Percentiles rank a stretch among this genome's conserved stretches.
Conservation (phyloP, 2,329 filamentous ascomycete species). For the Catunica adiposa region DNA sequence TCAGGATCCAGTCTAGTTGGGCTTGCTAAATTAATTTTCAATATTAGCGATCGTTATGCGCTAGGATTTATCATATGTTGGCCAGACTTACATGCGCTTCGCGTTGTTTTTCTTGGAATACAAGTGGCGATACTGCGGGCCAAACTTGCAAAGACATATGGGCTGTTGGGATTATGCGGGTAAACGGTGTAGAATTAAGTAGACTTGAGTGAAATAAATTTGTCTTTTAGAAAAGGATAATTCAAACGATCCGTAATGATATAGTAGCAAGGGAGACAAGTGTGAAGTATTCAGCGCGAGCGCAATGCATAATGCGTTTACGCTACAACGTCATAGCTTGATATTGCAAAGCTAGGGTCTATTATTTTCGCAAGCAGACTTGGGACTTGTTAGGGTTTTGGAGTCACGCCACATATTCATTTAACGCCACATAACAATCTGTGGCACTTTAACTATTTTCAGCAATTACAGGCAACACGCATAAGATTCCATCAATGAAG, state of each 20-base stretch:
- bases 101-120: conserved; percentile 34
- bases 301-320: too few species aligned
- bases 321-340: not conserved
- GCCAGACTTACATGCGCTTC: conserved; percentile 32
- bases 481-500: not conserved
- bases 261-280: too few species aligned
- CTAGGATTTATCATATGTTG: not conserved
- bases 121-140: conserved; percentile 34
- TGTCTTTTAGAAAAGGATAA: not conserved
- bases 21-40: conserved; percentile 24
- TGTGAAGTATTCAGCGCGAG: too few species aligned
- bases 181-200: too few species aligned
- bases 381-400: not conserved
- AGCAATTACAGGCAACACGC: not conserved
- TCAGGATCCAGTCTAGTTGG: conserved; percentile 39
- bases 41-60: not conserved
- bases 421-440: not conserved
- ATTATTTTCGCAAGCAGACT: not conserved
- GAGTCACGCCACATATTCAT: conserved; percentile 2
- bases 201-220: not conserved
- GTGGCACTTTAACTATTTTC: conserved; percentile 3
- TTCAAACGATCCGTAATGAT: too few species aligned
- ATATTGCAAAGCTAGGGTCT: too few species aligned
- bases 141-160: conserved; percentile 47
- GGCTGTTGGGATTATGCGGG: too few species aligned